phyloP scores from a whole-genome alignment of 306 rosid genomes.

The Boehmeria nivea region DNA sequence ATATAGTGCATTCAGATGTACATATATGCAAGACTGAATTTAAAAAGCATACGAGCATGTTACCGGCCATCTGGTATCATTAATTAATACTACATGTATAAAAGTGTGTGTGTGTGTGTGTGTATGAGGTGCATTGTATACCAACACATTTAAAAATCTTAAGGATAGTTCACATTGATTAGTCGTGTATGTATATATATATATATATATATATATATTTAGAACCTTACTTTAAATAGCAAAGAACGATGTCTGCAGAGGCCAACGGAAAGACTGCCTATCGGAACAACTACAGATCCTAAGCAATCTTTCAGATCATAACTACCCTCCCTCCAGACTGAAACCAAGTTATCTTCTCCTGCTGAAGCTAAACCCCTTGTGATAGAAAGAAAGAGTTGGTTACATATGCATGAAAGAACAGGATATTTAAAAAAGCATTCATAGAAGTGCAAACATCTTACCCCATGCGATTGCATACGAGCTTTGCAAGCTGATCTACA shows the following conservation, averaged over 20 bases:
- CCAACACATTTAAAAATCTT: too few species aligned
- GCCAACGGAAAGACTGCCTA: constrained; percentile 88
- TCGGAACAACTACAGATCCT: constrained; percentile 91
- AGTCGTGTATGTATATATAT: too few species aligned
- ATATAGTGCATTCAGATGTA: not conserved
- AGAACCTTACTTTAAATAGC: constrained; percentile 81
- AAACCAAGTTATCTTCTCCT: constrained; percentile 60
- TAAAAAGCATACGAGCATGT: not conserved
- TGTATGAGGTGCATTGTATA: too few species aligned
- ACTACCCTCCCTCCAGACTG: constrained; percentile 80
- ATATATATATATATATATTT: not conserved
- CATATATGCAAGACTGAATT: not conserved
- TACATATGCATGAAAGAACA: constrained; percentile 22
- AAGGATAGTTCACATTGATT: too few species aligned
- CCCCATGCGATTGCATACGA: constrained; percentile 91
- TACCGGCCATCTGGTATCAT: not conserved
- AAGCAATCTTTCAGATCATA: constrained; percentile 73
- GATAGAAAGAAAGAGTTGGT: constrained; percentile 41
- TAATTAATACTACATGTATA: too few species aligned
- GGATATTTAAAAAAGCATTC: constrained; percentile 10
- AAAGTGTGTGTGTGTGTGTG: too few species aligned
- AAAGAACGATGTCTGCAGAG: constrained; percentile 95
- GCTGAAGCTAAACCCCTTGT: constrained; percentile 83
- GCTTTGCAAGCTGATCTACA: constrained; percentile 86
- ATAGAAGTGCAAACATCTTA: constrained; percentile 39